Base-by-base conservation (phyloP, 1,284 basidiomycete genomes). In the Nidula niveotomentosa region DNA sequence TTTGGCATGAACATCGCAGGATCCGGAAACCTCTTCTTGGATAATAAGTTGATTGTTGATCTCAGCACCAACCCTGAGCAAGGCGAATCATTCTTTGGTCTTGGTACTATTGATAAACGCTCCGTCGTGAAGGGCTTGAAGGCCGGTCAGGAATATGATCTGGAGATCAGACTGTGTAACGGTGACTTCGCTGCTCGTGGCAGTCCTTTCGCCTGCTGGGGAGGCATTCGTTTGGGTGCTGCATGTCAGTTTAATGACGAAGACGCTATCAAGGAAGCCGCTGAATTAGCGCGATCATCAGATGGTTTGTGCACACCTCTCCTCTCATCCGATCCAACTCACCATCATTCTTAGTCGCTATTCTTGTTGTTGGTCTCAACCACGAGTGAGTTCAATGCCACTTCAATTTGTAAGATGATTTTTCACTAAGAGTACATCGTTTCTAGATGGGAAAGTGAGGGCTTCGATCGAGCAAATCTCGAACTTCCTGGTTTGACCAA, bases 1-100 rank as follows among this genome's bases (percentile, higher is more conserved):
- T 68, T 86, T 47, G 79, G 80, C 2, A 60, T 84, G 10, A 75
- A 69, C 49, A 63, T 79, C n/a, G 70, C 74, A 30, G 80, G 81
- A 3, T 60, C 68, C n/a, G 77, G 73, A 4, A 76, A 77, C 53
- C 65, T 85, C 9, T 83, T 76, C 66, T 57, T 85, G 41, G 72
- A 85, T 55, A 75, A 75, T 4, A 68, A 75, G 51, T 70, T 78
- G 23, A 56, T 81, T 51, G 69, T 84, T 44, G 81, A 83, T 55
- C 76, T 81, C 57, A 75, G 72, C 60, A 71, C 72, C 35, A 59
- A 68, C 15, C 70, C 66, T 13, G 51, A 55, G 53, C 64, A 57
- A 39, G 68, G 66, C 46, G 71, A 71, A 35, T 64, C 65, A 5
- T 77, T 74, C 55, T 72, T 74, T 55, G 69, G 71, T 10, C 69